Evolutionary conservation across 148 eudicot genomes (phyloP), one percentile per base, ranked within the genome.

Genomic region (Tetragonia tetragonoides): DNA sequence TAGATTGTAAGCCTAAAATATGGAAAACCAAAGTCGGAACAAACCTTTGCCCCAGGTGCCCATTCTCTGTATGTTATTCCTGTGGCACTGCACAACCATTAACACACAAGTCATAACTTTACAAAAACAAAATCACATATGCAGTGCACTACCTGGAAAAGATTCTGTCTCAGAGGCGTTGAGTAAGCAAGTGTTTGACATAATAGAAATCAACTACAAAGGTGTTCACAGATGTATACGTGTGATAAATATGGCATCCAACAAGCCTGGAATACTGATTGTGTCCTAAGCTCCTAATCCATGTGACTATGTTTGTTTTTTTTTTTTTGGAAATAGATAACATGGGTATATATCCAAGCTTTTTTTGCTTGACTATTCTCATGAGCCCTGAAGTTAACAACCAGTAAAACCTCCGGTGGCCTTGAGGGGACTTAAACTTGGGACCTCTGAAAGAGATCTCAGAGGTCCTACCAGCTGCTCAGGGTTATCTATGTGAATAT

Each of bases 21-120:
- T 0, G 60, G 51, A 64, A 28, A 28, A 53, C 7, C 49, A 21
- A 51, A 53, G 76, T 70, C 47, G 77, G 76, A 74, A 84, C 88
- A 76, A 79, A 95, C 99, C 99, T 83, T 86, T 80, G 97, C 99
- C 23, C 95, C 99, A 24, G 99, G 97, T 40, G 97, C 99, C 99
- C 97, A 95, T 82, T 95, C 99, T 84, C 97, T 87, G 83, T 95
- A 95, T 20, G 93, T 95, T 74, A 95, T 90, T 70, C 99, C 99
- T 49, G 89, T 79, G 40, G 83, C 87, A 84, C 99, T 95, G 91
- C 74, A 77, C 80, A 73, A 79, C 68, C 60, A 72, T 76, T 78
- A 47, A 63, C 46, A 83, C 1, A 60, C 74, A 73, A 63, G 81
- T 86, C 57, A 63, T 78, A 75, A 56, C 37, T n/a, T 16, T 28